phyloP scores from a whole-genome alignment of 495 filamentous ascomycete genomes.

The Aspergillus saccharolyticus region DNA sequence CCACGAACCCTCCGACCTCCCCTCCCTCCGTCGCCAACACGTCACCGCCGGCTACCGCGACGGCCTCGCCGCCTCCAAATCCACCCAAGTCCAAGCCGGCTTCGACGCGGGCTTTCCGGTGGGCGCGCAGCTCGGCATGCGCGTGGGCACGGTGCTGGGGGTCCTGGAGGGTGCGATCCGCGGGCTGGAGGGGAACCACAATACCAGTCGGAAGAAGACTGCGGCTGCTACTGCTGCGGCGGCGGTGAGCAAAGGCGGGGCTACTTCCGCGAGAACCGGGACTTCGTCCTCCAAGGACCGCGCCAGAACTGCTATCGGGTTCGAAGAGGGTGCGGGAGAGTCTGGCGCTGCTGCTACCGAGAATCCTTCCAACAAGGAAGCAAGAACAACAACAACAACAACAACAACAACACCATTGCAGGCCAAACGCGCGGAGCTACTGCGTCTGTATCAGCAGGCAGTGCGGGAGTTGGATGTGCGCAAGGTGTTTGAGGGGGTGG shows the following conservation, averaged over 20 bases:
- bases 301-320: background rate
- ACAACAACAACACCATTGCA: background rate
- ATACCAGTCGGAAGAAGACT: background rate
- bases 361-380: too few relatives aligned
- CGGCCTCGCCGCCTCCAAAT: slow-evolving; percentile 70
- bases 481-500: background rate
- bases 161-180: slow-evolving; percentile 59
- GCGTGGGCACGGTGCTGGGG: slow-evolving; percentile 65
- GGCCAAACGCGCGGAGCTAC: slow-evolving; percentile 29
- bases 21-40: slow-evolving; percentile 69
- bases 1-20: slow-evolving; percentile 61
- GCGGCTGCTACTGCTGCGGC: background rate
- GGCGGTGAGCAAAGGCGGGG: slow-evolving; percentile 24
- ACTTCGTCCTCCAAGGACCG: background rate
- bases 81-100: slow-evolving; percentile 64
- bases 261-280: background rate
- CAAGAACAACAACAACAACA: background rate
- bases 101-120: slow-evolving; percentile 85
- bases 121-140: slow-evolving; percentile 70
- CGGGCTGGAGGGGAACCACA: slow-evolving; percentile 18
- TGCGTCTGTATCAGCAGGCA: slow-evolving; percentile 46
- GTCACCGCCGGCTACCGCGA: slow-evolving; percentile 86
- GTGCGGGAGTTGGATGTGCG: slow-evolving; percentile 54
- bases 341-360: too few relatives aligned
- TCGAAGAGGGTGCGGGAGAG: too few relatives aligned